Evolutionary conservation across 83 land plant genomes (phyloP).

Genomic region (Diphasiastrum complanatum): DNA sequence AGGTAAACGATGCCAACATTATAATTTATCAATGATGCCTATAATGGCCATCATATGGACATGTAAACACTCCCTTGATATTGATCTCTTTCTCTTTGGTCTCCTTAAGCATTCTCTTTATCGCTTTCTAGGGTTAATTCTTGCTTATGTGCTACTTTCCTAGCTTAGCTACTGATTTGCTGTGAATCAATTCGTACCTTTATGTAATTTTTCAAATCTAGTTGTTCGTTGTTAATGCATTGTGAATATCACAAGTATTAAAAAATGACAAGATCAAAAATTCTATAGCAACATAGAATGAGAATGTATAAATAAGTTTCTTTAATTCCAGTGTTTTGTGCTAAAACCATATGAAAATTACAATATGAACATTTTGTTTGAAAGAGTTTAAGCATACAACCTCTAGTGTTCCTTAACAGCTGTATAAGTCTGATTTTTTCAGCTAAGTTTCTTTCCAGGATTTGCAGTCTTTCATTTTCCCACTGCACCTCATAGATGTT

Average conservation of each 20-base stretch:
- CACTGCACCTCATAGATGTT: conserved; percentile 26
- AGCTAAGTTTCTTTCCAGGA: conserved; percentile 12
- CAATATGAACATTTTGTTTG: no score
- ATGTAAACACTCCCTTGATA: no score
- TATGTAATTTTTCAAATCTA: background rate
- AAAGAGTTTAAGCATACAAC: background rate
- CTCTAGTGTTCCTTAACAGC: conserved; percentile 35
- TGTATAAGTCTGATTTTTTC: conserved; percentile 34
- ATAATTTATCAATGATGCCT: no score
- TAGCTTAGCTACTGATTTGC: no score
- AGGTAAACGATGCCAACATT: no score
- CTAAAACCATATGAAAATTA: background rate
- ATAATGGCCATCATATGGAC: no score
- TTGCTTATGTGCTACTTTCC: no score
- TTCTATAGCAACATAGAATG: background rate
- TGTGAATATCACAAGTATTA: background rate
- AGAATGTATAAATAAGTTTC: background rate
- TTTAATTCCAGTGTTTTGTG: background rate
- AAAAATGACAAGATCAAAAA: background rate
- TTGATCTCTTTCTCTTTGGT: no score
- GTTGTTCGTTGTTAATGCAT: background rate
- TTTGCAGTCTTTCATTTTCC: conserved; percentile 28
- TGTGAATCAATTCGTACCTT: no score
- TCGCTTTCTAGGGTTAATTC: no score
- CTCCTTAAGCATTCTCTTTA: no score